A percentile compares a stretch with the other conserved stretches of the same genome.
These are phyloP conservation scores for Orbilia quercus DNA, from an alignment of 2,329 filamentous ascomycete genomes.

Conservation along the genomic window DNA sequence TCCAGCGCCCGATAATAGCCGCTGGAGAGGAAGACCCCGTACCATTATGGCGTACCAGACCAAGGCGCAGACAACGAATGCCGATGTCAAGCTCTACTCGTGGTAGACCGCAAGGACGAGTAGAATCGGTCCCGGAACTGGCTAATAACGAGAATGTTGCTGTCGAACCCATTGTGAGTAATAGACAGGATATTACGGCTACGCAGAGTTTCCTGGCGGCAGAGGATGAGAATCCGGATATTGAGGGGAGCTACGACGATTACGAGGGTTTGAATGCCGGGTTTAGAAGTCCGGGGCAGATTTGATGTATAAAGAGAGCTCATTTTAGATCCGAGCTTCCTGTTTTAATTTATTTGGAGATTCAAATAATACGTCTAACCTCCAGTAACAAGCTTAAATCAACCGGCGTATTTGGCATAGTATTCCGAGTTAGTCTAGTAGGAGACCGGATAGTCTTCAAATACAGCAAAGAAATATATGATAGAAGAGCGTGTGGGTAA, in stretches of 20 bases:
- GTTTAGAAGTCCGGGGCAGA: background rate
- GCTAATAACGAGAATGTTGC: background rate
- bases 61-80: background rate
- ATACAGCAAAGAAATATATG: constrained; percentile 4
- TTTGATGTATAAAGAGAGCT: too few species aligned
- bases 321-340: too few species aligned
- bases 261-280: constrained; percentile 20
- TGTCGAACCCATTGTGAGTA: background rate
- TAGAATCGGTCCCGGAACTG: background rate
- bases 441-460: too few species aligned
- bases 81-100: background rate
- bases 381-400: too few species aligned
- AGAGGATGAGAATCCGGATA: background rate
- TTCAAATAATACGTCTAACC: too few species aligned
- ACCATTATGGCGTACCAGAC: background rate
- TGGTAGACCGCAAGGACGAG: background rate
- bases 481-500: constrained; percentile 14
- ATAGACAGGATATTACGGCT: background rate
- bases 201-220: constrained; percentile 1
- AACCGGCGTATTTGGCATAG: background rate
- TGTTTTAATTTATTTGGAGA: too few species aligned
- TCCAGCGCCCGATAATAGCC: background rate
- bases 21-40: background rate
- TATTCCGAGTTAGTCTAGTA: background rate
- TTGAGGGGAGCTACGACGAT: background rate